Evolutionary conservation across 2,329 filamentous ascomycete species (phyloP).

Genomic region (Podosphaera aphanis): DNA sequence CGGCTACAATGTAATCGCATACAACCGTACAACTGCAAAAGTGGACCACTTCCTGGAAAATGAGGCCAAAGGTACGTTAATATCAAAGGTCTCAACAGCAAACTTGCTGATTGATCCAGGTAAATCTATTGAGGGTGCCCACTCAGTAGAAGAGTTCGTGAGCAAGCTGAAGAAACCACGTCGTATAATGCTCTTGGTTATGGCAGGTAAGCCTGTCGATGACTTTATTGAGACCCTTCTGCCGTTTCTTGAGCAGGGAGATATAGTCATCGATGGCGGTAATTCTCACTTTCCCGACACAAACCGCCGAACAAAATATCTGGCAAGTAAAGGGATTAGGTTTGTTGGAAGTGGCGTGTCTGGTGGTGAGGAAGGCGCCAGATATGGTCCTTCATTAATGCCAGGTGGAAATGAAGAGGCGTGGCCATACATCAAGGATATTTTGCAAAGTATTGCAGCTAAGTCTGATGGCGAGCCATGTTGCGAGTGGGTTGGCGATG

Average conservation of each 20-base stretch:
- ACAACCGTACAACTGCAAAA: slow-evolving; percentile 97
- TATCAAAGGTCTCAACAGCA: neutral
- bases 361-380: slow-evolving; percentile 96
- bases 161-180: slow-evolving; percentile 92
- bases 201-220: slow-evolving; percentile 93
- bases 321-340: slow-evolving; percentile 64
- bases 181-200: slow-evolving; percentile 94
- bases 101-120: slow-evolving; percentile 21
- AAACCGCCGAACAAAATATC: slow-evolving; percentile 88
- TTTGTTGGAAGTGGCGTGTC: slow-evolving; percentile 97
- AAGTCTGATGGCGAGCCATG: slow-evolving; percentile 95
- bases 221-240: slow-evolving; percentile 95
- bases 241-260: slow-evolving; percentile 57
- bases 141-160: slow-evolving; percentile 84
- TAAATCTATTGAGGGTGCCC: slow-evolving; percentile 85
- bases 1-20: slow-evolving; percentile 90
- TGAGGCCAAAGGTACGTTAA: slow-evolving; percentile 50
- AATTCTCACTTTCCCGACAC: slow-evolving; percentile 99
- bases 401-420: slow-evolving; percentile 95
- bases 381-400: slow-evolving; percentile 94
- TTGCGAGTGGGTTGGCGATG: slow-evolving; percentile 99
- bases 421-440: slow-evolving; percentile 95
- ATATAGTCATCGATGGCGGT: slow-evolving; percentile 98
- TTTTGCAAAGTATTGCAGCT: slow-evolving; percentile 92
- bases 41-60: slow-evolving; percentile 84